phyloP scores from a whole-genome alignment of 169 alveolate species.

The Plasmodium vivax region DNA sequence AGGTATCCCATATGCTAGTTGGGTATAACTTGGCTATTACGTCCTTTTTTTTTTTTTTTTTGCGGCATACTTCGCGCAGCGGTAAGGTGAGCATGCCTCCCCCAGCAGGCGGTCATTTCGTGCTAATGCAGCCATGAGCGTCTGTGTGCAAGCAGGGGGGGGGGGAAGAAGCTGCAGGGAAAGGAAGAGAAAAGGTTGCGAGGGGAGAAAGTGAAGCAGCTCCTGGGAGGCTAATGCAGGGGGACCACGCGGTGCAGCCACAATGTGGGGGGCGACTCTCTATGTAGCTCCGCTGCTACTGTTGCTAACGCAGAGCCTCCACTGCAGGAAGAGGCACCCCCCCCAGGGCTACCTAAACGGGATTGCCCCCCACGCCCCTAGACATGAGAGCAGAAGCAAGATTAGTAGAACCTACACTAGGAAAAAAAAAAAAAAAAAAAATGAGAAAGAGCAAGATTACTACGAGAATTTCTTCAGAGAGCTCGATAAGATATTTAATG shows the following conservation, averaged over 20 bases:
- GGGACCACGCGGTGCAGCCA: background rate
- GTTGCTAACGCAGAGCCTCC: background rate
- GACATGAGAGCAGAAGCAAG: background rate
- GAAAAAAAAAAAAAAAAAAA: slow-evolving; percentile 9
- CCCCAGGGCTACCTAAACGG: background rate
- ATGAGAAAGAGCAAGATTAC: slow-evolving; percentile 11
- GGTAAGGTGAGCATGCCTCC: background rate
- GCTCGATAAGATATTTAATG: slow-evolving; percentile 55
- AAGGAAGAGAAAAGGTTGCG: background rate
- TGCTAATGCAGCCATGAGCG: background rate
- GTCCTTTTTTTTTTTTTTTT: background rate
- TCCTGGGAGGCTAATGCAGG: no score
- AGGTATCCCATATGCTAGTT: background rate
- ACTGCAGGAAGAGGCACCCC: background rate
- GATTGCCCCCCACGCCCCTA: background rate
- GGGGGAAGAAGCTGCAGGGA: background rate
- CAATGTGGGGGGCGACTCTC: background rate
- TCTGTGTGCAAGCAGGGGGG: background rate
- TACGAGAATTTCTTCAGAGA: slow-evolving; percentile 61
- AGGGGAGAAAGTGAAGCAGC: no score
- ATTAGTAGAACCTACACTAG: background rate
- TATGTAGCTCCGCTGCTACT: background rate
- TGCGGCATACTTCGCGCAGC: background rate
- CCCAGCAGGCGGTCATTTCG: background rate
- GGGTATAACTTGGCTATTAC: background rate